Conservation (phyloP, 345 rosid genomes). For the Citrus australasica region DNA sequence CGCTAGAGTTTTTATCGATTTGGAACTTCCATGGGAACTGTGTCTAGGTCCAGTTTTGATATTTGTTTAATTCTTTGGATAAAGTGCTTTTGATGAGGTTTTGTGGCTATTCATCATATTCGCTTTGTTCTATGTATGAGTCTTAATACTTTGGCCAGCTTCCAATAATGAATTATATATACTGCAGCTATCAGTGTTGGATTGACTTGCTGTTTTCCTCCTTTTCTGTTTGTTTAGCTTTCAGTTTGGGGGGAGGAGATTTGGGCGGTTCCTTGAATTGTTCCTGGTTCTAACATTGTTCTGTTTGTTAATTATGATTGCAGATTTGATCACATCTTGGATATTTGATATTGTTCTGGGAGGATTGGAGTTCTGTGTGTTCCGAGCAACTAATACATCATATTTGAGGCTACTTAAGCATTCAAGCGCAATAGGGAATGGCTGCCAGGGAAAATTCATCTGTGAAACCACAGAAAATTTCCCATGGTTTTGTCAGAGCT, state of each 20-base stretch:
- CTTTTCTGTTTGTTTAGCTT: neutral
- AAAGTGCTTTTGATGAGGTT: neutral
- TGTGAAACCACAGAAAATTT: constrained; percentile 32
- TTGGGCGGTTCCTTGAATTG: neutral
- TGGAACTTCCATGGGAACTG: neutral
- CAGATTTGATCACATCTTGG: constrained; percentile 28
- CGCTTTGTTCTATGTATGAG: neutral
- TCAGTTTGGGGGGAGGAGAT: neutral
- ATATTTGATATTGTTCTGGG: constrained; percentile 17
- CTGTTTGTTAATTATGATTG: constrained; percentile 10
- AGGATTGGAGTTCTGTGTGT: constrained; percentile 19
- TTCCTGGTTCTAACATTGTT: constrained; percentile 9
- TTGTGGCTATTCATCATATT: neutral
- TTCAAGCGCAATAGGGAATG: constrained; percentile 44
- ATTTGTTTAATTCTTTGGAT: neutral
- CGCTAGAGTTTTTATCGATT: neutral
- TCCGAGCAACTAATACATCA: constrained; percentile 10
- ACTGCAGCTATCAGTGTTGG: neutral
- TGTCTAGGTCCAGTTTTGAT: neutral
- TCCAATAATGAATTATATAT: neutral
- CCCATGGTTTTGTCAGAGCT: constrained; percentile 38
- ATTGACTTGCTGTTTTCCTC: neutral
- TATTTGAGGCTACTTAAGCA: constrained; percentile 10
- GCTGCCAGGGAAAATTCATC: constrained; percentile 42
- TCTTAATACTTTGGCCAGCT: neutral